Percentiles rank a stretch among this genome's conserved stretches.
Evolutionary conservation across 192 early-diverging fungal species (phyloP).

Genomic region (Dimargaris cristalligena): DNA sequence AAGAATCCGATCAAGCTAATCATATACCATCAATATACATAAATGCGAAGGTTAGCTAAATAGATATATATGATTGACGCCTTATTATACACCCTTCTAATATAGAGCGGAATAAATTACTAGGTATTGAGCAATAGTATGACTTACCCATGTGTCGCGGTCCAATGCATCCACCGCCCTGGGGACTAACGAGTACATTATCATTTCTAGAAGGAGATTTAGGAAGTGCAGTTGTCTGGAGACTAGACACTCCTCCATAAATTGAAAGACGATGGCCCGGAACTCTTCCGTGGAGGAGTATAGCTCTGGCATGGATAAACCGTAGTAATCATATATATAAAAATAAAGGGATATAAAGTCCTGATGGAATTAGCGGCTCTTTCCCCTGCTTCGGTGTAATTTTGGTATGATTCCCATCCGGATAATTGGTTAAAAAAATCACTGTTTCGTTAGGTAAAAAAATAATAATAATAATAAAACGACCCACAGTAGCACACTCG

Average conservation of each 20-base stretch:
- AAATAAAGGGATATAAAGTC: not conserved
- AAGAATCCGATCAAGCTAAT: too few relatives aligned
- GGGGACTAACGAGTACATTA: conserved; percentile 3
- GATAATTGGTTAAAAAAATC: not conserved
- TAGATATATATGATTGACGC: too few relatives aligned
- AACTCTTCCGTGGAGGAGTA: conserved; percentile 4
- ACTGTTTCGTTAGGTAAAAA: not conserved
- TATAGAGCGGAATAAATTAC: too few relatives aligned
- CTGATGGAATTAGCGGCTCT: not conserved
- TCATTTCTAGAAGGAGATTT: not conserved
- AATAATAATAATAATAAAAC: not conserved
- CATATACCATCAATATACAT: too few relatives aligned
- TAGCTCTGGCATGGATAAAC: not conserved
- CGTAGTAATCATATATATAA: not conserved
- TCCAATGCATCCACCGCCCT: not conserved
- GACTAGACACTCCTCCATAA: conserved; percentile 6
- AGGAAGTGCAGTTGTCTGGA: not conserved
- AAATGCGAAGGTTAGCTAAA: too few relatives aligned
- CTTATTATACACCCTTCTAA: too few relatives aligned
- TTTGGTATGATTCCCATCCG: not conserved
- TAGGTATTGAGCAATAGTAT: too few relatives aligned
- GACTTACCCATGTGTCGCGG: not conserved
- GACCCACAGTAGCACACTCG: not conserved
- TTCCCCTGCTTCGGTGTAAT: not conserved
- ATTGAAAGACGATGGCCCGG: conserved; percentile 10